These are phyloP conservation scores for Trifolium subterraneum DNA, from an alignment of 306 rosid genomes.

Conservation along the genomic window DNA sequence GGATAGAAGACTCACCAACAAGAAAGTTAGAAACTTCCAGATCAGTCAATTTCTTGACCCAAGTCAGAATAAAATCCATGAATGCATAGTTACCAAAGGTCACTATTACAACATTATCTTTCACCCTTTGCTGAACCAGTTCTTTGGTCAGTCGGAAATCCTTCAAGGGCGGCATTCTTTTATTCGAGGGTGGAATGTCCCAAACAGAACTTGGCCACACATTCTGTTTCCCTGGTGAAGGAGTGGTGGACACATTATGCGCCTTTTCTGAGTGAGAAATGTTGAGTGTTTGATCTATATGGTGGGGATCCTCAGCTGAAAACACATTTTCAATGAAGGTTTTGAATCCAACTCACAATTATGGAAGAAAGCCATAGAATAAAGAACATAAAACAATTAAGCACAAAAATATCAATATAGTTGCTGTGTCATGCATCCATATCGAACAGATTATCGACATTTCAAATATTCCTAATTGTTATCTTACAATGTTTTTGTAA, in stretches of 20 bases:
- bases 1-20: constrained; percentile 67
- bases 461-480: neutral
- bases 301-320: constrained; percentile 50
- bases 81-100: constrained; percentile 94
- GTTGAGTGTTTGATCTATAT: constrained; percentile 48
- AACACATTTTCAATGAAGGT: constrained; percentile 36
- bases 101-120: constrained; percentile 78
- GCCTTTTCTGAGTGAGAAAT: constrained; percentile 46
- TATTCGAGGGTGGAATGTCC: constrained; percentile 60
- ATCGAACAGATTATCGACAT: neutral
- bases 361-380: constrained; percentile 21
- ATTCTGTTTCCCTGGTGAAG: constrained; percentile 44
- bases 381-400: constrained; percentile 27
- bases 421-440: neutral
- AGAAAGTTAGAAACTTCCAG: constrained; percentile 76
- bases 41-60: constrained; percentile 89
- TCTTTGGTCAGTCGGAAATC: constrained; percentile 69
- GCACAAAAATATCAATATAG: constrained; percentile 8
- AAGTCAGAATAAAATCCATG: constrained; percentile 87
- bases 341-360: constrained; percentile 1
- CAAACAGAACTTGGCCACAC: constrained; percentile 50
- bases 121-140: constrained; percentile 75
- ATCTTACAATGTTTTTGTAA: neutral
- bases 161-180: constrained; percentile 71
- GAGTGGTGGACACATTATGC: constrained; percentile 39